These are phyloP conservation scores for Candida chauliodis DNA, from an alignment of 805 yeast species.

Conservation along the genomic window DNA sequence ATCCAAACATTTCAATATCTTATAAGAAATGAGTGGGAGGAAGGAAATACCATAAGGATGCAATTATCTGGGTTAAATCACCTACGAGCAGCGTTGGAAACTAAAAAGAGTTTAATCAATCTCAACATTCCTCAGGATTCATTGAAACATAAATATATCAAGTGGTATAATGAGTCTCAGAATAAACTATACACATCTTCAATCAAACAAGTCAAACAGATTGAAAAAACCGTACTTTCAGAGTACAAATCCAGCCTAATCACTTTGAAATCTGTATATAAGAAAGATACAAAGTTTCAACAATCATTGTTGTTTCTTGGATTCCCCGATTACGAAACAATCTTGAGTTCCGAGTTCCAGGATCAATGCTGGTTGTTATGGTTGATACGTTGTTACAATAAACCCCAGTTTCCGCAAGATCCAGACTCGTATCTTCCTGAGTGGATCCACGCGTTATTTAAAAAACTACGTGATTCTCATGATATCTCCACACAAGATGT, in stretches of 20 bases:
- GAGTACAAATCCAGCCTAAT: conserved; percentile 43
- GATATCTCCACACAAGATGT: conserved; percentile 49
- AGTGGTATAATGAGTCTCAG: conserved; percentile 49
- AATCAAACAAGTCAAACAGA: conserved; percentile 41
- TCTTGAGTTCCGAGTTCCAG: conserved; percentile 45
- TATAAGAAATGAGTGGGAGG: conserved; percentile 49
- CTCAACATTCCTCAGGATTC: conserved; percentile 15
- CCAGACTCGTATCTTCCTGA: conserved; percentile 50
- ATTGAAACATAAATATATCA: conserved; percentile 21
- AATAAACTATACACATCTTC: conserved; percentile 42
- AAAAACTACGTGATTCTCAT: conserved; percentile 30
- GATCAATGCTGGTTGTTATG: conserved; percentile 62
- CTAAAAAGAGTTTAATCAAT: conserved; percentile 30
- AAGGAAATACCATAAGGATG: conserved; percentile 46
- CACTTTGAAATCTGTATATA: conserved; percentile 56
- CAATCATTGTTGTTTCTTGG: conserved; percentile 59
- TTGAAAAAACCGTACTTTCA: conserved; percentile 44
- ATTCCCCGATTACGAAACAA: conserved; percentile 48
- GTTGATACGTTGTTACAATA: conserved; percentile 57
- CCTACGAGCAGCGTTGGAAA: conserved; percentile 46
- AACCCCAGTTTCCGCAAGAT: conserved; percentile 31
- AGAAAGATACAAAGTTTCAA: conserved; percentile 50
- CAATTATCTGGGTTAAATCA: conserved; percentile 59
- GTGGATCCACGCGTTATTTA: conserved; percentile 45
- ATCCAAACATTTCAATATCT: conserved; percentile 53